Base-by-base conservation (phyloP, 2,329 filamentous ascomycete genomes). In the Claviceps purpurea region DNA sequence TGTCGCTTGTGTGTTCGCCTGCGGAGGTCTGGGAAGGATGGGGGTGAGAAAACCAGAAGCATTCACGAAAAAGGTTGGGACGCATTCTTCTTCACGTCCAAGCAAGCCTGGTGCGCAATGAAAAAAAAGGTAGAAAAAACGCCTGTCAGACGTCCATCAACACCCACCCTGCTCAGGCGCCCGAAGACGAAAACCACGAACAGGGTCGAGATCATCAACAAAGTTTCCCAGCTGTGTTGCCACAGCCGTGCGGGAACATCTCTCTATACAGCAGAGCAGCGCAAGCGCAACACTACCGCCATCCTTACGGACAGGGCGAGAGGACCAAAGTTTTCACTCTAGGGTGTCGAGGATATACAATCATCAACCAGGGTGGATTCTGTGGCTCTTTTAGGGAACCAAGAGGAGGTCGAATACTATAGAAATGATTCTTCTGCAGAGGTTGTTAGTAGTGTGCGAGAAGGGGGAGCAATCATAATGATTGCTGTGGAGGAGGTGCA, bases 301-400 rank as follows among this genome's bases (percentile, higher is more conserved):
- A 69, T 75, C 79, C 74, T 81, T 78, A 65, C 77, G 73, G 76
- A 73, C 71, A 75, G 76, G 60, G 54, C 78, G 76, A 79, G 73
- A 77, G 76, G 73, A 67, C 67, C 67, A 67, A 73, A 72, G 72
- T 76, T 77, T 85, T 90, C 87, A 93, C 87, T 89, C 86, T 87
- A 81, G 83, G 85, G 84, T 74, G 77, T 77, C 82, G 87, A 87
- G 85, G 87, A 87, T 84, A 79, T 87, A 64, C 64, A 72, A 70
- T 94, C 88, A 93, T 94, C 88, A 87, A 86, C 87, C 87, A 89
- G 87, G 86, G 83, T 91, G 81, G 82, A 82, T 80, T 89, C 85
- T 91, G 85, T 89, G 81, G 87, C 89, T 95, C 78, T 77, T 85
- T 79, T 89, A 79, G 81, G 82, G 81, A 91, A 85, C 82, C 88